Conservation (phyloP, 805 yeast species). For the Lipomyces chichibuensis region DNA sequence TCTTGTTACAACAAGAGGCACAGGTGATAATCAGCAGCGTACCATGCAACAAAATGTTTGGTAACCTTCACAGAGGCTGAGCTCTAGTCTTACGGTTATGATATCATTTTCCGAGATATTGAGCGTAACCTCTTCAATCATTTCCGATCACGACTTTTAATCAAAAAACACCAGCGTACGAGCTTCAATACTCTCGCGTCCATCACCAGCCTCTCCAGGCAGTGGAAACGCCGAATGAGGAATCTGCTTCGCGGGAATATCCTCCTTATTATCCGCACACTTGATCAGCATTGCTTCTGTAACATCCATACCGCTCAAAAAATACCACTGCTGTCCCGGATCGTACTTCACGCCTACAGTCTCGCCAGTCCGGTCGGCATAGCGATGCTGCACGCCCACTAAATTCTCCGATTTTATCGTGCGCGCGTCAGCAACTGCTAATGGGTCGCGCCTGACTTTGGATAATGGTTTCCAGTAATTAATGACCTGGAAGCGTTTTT, state of each 20-base stretch:
- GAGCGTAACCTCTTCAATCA: too few species aligned
- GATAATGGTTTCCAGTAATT: constrained; percentile 39
- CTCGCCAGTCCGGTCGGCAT: constrained; percentile 36
- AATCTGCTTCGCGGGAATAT: constrained; percentile 34
- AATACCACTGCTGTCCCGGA: constrained; percentile 35
- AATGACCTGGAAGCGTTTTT: constrained; percentile 34
- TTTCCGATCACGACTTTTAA: background rate
- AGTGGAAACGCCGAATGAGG: constrained; percentile 38
- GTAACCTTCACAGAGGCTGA: too few species aligned
- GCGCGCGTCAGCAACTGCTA: constrained; percentile 36
- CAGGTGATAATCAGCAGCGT: too few species aligned
- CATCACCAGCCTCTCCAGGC: constrained; percentile 30
- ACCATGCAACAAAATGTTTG: too few species aligned
- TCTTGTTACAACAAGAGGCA: too few species aligned
- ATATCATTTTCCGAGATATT: too few species aligned
- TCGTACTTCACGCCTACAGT: constrained; percentile 35
- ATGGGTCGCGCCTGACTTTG: constrained; percentile 33
- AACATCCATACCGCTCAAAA: constrained; percentile 29
- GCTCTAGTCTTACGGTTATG: too few species aligned
- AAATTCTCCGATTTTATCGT: constrained; percentile 23
- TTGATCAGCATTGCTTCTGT: constrained; percentile 35
- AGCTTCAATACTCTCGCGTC: constrained; percentile 38
- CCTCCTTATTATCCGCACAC: constrained; percentile 36
- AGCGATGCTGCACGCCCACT: constrained; percentile 34
- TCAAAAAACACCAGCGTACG: constrained; percentile 37